These are phyloP conservation scores for Termitomyces sp. DNA, from an alignment of 768 basidiomycete genomes.

Conservation along the genomic window DNA sequence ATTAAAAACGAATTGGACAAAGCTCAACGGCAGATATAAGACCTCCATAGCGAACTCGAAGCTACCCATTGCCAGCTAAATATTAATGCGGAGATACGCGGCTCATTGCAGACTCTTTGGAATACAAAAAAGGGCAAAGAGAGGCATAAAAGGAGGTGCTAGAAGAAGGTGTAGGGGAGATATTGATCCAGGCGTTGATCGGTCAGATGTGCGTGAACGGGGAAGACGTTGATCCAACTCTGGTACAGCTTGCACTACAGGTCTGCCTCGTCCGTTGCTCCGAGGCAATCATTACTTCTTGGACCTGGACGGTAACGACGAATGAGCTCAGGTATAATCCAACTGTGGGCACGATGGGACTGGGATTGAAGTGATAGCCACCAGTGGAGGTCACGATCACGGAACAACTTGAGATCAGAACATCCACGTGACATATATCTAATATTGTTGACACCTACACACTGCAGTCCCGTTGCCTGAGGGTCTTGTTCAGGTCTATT, in stretches of 20 bases:
- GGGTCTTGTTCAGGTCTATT: no score
- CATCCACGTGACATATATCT: no score
- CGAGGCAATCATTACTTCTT: slow-evolving; percentile 6
- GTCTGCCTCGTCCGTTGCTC: slow-evolving; percentile 12
- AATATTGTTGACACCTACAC: no score
- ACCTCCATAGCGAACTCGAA: background rate
- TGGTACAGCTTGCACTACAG: slow-evolving; percentile 18
- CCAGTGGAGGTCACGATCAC: no score
- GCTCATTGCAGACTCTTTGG: slow-evolving; percentile 36
- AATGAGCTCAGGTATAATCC: no score
- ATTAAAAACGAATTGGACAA: background rate
- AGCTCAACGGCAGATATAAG: background rate
- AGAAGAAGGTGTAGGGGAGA: slow-evolving; percentile 1
- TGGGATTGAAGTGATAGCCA: no score
- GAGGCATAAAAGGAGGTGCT: background rate
- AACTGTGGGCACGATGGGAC: no score
- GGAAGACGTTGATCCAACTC: slow-evolving; percentile 7
- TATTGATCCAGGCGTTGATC: background rate
- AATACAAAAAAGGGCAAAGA: background rate
- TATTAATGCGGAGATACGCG: slow-evolving; percentile 42
- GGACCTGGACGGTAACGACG: slow-evolving; percentile 8
- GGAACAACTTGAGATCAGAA: no score
- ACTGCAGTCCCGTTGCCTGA: no score
- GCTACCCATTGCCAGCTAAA: background rate
- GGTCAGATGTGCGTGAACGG: background rate